Evolutionary conservation across 1,284 basidiomycete species (phyloP), one percentile per base, ranked within the genome.

Genomic region (Boletus holoroseus): DNA sequence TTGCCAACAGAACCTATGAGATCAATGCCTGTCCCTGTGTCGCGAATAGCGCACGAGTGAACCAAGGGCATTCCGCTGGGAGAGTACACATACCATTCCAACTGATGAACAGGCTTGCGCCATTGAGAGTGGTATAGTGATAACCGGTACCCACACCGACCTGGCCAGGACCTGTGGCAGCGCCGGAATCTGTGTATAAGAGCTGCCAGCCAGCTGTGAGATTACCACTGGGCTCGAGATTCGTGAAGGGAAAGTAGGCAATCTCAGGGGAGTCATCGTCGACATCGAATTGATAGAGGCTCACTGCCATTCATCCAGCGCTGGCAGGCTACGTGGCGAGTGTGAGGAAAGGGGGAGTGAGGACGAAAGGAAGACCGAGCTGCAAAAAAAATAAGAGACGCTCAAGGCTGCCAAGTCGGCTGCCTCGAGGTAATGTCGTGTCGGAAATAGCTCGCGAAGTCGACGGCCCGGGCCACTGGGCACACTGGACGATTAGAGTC

Each of bases 191-290:
- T 6, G 71, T 67, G 62, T 76, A 85, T 66, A 74, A 77, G 16
- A 82, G 76, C 62, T 81, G 81, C 86, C 85, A 88, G 60, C 83
- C 82, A 28, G 71, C 72, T n/a, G 67, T 59, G 45, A 78, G 58
- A 58, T 78, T 71, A 1, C 77, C 70, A 13, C 70, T 65, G 30
- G 74, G 69, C 30, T 62, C 55, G 50, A 77, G 68, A 15, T 77
- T 79, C 42, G 70, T 59, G 51, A 80, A 76, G 18, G 85, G 86
- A 50, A 68, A 72, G 69, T 86, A 88, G 35, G 62, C 60, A 58
- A 88, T 70, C 41, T 73, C 64, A 12, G 86, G 86, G 30, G 85
- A 86, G 45, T 79, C 78, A 63, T 88, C 79, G 66, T 83, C 78
- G 62, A 88, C 71, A 51, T 69, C 64, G 68, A 87, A 70, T 58